A percentile compares a stretch with the other conserved stretches of the same genome.
phyloP scores from a whole-genome alignment of 345 rosid genomes.

The Crucihimalaya himalaica region DNA sequence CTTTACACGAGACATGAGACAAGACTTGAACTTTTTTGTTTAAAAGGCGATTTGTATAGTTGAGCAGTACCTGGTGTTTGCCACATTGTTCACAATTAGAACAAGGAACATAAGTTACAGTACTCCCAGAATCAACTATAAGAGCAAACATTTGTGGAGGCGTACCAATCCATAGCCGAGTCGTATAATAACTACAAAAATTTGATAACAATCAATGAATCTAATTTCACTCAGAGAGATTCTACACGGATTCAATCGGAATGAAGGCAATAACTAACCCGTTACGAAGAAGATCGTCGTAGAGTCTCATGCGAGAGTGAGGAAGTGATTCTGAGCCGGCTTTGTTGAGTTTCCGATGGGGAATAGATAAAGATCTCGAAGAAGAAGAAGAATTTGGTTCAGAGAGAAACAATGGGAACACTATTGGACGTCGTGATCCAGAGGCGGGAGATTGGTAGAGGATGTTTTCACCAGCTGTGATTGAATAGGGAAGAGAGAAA shows the following conservation, averaged over 20 bases:
- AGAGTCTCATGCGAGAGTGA: slow-evolving; percentile 83
- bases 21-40: background rate
- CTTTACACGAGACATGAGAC: background rate
- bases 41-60: too few species aligned
- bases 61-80: slow-evolving; percentile 62
- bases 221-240: too few species aligned
- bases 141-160: slow-evolving; percentile 92
- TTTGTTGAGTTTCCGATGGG: slow-evolving; percentile 63
- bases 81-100: slow-evolving; percentile 82
- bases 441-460: slow-evolving; percentile 34
- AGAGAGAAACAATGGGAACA: slow-evolving; percentile 74
- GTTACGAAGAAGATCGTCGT: slow-evolving; percentile 88
- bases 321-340: slow-evolving; percentile 44
- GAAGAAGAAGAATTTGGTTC: slow-evolving; percentile 33
- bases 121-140: slow-evolving; percentile 89
- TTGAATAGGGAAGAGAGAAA: slow-evolving; percentile 27
- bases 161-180: slow-evolving; percentile 91
- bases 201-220: background rate
- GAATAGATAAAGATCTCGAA: slow-evolving; percentile 38
- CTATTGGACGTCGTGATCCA: slow-evolving; percentile 55
- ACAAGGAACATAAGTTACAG: slow-evolving; percentile 92
- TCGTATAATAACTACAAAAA: slow-evolving; percentile 69
- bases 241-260: background rate
- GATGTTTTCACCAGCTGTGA: slow-evolving; percentile 34
- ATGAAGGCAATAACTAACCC: slow-evolving; percentile 45